Evolutionary conservation across 345 rosid genomes (phyloP).

Genomic region (Excoecaria cochinchinensis): DNA sequence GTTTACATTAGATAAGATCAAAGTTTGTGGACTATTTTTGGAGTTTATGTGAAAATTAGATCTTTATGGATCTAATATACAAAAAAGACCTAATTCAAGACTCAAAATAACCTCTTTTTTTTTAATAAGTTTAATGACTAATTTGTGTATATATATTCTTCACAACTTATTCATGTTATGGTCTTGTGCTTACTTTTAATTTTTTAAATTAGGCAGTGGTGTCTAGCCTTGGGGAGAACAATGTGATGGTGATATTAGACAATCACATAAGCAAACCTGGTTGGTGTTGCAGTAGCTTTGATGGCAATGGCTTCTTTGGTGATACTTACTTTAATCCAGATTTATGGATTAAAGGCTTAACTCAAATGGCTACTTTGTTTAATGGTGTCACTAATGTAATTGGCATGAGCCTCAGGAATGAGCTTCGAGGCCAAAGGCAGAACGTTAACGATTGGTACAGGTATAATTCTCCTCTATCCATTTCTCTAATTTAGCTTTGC

Average conservation of each 20-base stretch:
- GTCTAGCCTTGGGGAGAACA: conserved; percentile 59
- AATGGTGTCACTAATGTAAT: conserved; percentile 59
- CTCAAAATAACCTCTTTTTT: no score
- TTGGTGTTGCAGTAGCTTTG: conserved; percentile 78
- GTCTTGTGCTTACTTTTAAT: no score
- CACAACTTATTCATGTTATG: no score
- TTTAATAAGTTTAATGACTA: no score
- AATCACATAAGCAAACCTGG: conserved; percentile 91
- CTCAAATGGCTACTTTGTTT: conserved; percentile 67
- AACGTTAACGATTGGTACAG: conserved; percentile 82
- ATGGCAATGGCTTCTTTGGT: conserved; percentile 97
- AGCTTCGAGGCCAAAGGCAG: conserved; percentile 83
- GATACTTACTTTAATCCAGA: conserved; percentile 74
- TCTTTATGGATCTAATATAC: no score
- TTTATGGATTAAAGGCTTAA: conserved; percentile 63
- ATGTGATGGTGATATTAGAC: conserved; percentile 86
- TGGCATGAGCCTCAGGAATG: conserved; percentile 96
- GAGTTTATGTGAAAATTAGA: no score
- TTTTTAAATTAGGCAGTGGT: conserved; percentile 61
- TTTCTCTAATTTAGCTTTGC: no score
- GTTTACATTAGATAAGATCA: no score
- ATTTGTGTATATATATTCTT: no score
- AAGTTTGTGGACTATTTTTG: no score
- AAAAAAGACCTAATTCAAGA: no score
- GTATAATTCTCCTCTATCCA: conserved; percentile 27